Base-by-base conservation (phyloP, 441 rosid species). In the Biscutella laevigata region DNA sequence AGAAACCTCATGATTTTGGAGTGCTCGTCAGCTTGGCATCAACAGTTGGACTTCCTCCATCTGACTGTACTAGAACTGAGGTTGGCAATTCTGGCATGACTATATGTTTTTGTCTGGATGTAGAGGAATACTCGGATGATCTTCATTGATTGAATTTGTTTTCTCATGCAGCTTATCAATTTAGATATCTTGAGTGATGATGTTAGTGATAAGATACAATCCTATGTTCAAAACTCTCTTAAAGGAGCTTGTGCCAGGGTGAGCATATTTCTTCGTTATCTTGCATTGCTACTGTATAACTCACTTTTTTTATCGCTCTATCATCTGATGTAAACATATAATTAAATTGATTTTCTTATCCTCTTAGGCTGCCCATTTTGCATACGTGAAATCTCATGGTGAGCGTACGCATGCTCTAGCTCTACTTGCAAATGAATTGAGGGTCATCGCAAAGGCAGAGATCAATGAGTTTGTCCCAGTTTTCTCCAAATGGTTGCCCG, bases 361-460 rank as follows among this genome's bases (percentile, higher is more conserved):
- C 70, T 62, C 45, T 44, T 69, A 94, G 97, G 94, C 72, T 60
- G 81, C 78, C 49, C 74, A 74, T 64, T 64, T 74, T 66, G 47
- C 81, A 42, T 75, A 75, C 53, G 66, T 77, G 70, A 85, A 76
- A 68, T 77, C 81, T 59, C 73, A 75, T 68, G 75, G 59, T 57
- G 77, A 74, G 61, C 76, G 76, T 64, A 65, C 37, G 8, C 96
- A 83, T 71, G 90, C 88, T 53, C 75, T 94, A 68, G 89, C 91
- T 62, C 59, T 84, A 64, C 94, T 94, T 57, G 99, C 94, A 53
- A 75, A 77, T 66, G 95, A 87, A 72, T 74, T 94, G 47, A 74
- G 75, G 61, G 65, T 70, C 72, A 70, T 89, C 64, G 95, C 91
- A 15, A 82, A 84, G 73, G 82, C 77, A 68, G 97, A 94, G 75